Evolutionary conservation across 2,329 filamentous ascomycete species (phyloP), one percentile per base, ranked within the genome.

Genomic region (Alternaria brassicicola): DNA sequence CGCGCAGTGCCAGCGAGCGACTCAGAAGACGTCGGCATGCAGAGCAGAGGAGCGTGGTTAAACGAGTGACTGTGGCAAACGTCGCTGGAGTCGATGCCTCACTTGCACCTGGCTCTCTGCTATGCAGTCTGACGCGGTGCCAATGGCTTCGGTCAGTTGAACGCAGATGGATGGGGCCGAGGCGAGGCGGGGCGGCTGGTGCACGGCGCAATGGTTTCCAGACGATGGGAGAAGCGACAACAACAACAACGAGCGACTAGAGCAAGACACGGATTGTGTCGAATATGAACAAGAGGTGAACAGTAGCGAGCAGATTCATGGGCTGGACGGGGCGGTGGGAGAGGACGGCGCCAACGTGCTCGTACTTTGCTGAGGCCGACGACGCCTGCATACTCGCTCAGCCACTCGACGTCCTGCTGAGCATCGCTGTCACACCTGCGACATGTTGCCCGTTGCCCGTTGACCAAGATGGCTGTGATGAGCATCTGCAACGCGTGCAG

Each of bases 71-170:
- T 57, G 55, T 49, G 53, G 45, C 43, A 48, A 57, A 57, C 39
- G 58, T 58, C 52, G 48, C 8, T 53, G 41, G 55, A 23, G 57
- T 39, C 55, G 15, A 31, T 8, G 59, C 60, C 56, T 60, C 58
- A 42, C 53, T 48, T 21, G 48, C 43, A 30, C 59, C 50, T 55
- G 46, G 47, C 45, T 31, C 13, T 41, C 45, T 50, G 43, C 53
- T 57, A 66, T 62, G 66, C 67, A 69, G 67, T 65, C 68, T 67
- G 62, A 52, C 64, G 59, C 55, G 58, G 19, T 55, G 62, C 66
- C 64, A 59, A 65, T 67, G 60, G 63, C 62, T 62, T 66, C 57
- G 62, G 52, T 59, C 61, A 54, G 53, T 59, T 15, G 33, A 55
- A 42, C 38, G 45, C 52, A 41, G 56, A 52, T 59, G 52, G 42